Evolutionary conservation across 2,329 filamentous ascomycete genomes (phyloP).

Genomic region (Colletotrichum sp.): DNA sequence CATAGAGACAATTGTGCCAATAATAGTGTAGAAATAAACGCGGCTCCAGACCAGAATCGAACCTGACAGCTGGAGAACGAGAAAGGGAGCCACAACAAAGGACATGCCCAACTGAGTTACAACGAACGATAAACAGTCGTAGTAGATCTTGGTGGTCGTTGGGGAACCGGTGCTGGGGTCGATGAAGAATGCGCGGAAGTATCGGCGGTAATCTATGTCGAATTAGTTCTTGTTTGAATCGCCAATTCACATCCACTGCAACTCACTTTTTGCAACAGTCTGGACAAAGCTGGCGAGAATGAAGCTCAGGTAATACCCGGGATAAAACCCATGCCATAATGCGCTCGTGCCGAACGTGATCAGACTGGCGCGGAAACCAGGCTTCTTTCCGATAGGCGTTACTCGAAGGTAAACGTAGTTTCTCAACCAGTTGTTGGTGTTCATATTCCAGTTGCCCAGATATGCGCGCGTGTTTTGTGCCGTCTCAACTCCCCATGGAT

Average conservation of each 20-base stretch:
- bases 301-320: slow-evolving; percentile 93
- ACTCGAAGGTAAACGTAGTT: slow-evolving; percentile 97
- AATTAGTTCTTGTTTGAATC: slow-evolving; percentile 23
- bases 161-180: slow-evolving; percentile 74
- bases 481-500: slow-evolving; percentile 82
- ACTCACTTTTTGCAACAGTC: slow-evolving; percentile 90
- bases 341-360: slow-evolving; percentile 94
- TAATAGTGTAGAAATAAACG: slow-evolving; percentile 86
- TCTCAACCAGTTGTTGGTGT: slow-evolving; percentile 94
- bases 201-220: slow-evolving; percentile 78
- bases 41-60: slow-evolving; percentile 80
- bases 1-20: slow-evolving; percentile 69
- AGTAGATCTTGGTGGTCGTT: slow-evolving; percentile 78
- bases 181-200: slow-evolving; percentile 91
- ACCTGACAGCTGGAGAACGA: slow-evolving; percentile 75
- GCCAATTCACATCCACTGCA: neutral
- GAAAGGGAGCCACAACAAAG: slow-evolving; percentile 84
- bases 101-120: slow-evolving; percentile 83
- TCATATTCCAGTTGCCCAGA: slow-evolving; percentile 96
- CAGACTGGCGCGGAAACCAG: slow-evolving; percentile 91
- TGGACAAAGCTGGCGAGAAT: slow-evolving; percentile 90
- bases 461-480: slow-evolving; percentile 95
- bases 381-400: slow-evolving; percentile 93
- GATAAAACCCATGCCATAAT: slow-evolving; percentile 98
- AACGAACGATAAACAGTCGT: slow-evolving; percentile 79